Evolutionary conservation across 2,329 filamentous ascomycete genomes (phyloP).

Genomic region (Xylaria sp.): DNA sequence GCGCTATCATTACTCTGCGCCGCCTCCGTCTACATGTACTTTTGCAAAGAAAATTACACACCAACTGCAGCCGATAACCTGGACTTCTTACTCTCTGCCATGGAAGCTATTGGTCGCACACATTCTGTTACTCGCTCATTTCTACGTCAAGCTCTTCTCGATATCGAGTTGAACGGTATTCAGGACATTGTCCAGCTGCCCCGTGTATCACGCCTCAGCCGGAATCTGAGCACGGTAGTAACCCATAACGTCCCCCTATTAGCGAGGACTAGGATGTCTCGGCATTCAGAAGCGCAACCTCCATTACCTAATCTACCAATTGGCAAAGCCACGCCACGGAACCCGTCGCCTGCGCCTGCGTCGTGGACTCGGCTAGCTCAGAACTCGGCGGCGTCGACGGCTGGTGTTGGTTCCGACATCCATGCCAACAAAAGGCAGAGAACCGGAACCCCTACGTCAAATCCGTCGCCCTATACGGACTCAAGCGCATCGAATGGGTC

Average conservation of each 20-base stretch:
- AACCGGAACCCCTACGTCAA: constrained; percentile 23
- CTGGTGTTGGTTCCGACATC: constrained; percentile 2
- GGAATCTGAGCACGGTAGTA: constrained; percentile 44
- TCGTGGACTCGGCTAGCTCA: constrained; percentile 2
- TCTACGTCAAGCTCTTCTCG: constrained; percentile 84
- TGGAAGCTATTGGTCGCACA: constrained; percentile 78
- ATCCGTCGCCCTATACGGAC: constrained; percentile 15
- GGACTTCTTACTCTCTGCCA: constrained; percentile 80
- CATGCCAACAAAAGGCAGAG: constrained; percentile 33
- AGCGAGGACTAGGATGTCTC: constrained; percentile 57
- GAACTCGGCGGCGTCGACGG: not conserved
- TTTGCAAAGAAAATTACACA: constrained; percentile 65
- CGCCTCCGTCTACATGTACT: constrained; percentile 83
- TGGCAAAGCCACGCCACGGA: constrained; percentile 40
- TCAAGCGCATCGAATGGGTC: not conserved
- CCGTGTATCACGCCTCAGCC: constrained; percentile 50
- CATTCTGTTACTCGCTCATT: constrained; percentile 85
- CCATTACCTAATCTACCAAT: constrained; percentile 57
- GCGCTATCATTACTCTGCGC: constrained; percentile 89
- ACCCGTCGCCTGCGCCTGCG: not conserved
- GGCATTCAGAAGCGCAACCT: constrained; percentile 54
- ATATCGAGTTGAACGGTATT: constrained; percentile 71
- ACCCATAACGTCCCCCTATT: constrained; percentile 60
- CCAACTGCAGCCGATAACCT: constrained; percentile 62
- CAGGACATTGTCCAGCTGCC: constrained; percentile 52